A percentile compares a stretch with the other conserved stretches of the same genome.
Conservation (phyloP, 768 basidiomycete species). For the Cubamyces lactineus region DNA sequence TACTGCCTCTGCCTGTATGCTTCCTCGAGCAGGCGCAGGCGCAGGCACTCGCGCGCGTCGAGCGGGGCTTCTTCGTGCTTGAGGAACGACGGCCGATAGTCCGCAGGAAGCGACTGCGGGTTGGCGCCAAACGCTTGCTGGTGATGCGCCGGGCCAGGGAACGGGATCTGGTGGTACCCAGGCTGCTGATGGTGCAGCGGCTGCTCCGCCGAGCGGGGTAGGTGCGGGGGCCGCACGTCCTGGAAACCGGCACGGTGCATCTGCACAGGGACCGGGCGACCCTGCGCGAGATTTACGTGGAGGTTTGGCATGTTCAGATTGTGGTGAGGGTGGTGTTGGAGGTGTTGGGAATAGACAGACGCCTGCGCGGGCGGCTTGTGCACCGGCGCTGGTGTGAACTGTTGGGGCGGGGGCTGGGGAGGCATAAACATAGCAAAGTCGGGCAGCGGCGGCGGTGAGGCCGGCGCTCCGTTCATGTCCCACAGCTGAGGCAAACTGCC, state of each 20-base stretch:
- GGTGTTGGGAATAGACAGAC: neutral
- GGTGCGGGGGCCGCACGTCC: constrained; percentile 5
- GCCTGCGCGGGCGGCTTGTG: constrained; percentile 10
- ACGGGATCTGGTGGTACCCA: neutral
- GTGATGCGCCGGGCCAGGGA: too few species aligned
- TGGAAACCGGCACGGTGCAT: neutral
- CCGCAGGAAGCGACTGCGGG: neutral
- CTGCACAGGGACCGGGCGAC: neutral
- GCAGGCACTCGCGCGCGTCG: constrained; percentile 22
- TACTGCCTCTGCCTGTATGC: constrained; percentile 12
- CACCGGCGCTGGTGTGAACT: neutral
- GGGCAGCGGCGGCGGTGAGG: constrained; percentile 20
- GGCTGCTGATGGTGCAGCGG: neutral
- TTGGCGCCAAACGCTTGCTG: neutral
- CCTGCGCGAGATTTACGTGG: neutral
- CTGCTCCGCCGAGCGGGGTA: neutral
- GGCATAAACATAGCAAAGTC: constrained; percentile 17
- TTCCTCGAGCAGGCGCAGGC: constrained; percentile 22
- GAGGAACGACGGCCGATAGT: constrained; percentile 16
- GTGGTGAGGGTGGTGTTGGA: neutral
- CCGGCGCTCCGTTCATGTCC: constrained; percentile 25
- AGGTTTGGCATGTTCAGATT: neutral
- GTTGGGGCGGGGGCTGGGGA: constrained; percentile 6
- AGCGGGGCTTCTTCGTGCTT: constrained; percentile 12
- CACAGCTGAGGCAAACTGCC: constrained; percentile 20